Conservation (phyloP, 768 basidiomycete genomes). For the Sporobolomyces pararoseus region DNA sequence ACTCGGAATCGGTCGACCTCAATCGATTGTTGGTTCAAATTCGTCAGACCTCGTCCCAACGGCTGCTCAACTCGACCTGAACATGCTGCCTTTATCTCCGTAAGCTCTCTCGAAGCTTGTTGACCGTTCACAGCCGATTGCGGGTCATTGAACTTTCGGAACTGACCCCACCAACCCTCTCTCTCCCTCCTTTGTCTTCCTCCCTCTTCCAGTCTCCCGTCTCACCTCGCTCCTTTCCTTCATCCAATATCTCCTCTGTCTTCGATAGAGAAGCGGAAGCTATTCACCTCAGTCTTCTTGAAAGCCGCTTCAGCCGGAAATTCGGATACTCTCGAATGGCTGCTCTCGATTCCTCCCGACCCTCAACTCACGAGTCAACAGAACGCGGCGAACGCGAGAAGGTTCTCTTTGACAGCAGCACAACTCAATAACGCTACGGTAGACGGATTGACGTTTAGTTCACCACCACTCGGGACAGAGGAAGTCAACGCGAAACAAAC, state of each 20-base stretch:
- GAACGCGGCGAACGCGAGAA: constrained; percentile 15
- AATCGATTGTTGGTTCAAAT: neutral
- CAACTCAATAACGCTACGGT: neutral
- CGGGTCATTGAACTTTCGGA: neutral
- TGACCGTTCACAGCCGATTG: neutral
- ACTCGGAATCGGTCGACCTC: constrained; percentile 3
- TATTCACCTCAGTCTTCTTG: constrained; percentile 35
- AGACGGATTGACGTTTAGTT: neutral
- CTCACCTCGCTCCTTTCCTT: constrained; percentile 36
- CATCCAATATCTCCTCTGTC: constrained; percentile 25
- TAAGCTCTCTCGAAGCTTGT: neutral
- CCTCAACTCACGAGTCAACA: neutral
- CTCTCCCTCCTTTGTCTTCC: neutral
- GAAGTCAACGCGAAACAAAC: neutral
- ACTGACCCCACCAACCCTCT: neutral
- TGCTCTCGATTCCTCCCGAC: constrained; percentile 40
- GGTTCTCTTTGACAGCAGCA: constrained; percentile 28
- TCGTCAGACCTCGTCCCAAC: too few species aligned
- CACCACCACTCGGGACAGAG: neutral
- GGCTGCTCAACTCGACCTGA: constrained; percentile 2
- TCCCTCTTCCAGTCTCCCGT: constrained; percentile 13
- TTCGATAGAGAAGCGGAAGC: constrained; percentile 20
- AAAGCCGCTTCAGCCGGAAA: constrained; percentile 37
- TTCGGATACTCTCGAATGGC: constrained; percentile 45
- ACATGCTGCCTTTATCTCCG: constrained; percentile 1